These are phyloP conservation scores for Pulveroboletus sp. DNA, from an alignment of 768 basidiomycete species.

Conservation along the genomic window DNA sequence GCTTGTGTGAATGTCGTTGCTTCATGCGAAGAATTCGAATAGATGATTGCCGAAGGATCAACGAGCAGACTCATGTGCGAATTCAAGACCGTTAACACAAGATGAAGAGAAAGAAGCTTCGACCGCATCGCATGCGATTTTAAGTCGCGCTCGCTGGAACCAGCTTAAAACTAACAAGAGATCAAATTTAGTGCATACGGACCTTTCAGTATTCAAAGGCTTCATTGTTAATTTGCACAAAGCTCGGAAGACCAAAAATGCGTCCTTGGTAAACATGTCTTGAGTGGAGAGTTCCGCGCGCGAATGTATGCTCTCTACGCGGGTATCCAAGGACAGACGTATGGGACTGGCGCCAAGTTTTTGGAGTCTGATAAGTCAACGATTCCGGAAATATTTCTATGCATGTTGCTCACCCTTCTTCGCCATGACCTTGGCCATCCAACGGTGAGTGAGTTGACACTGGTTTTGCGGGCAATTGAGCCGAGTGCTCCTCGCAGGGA, in stretches of 20 bases:
- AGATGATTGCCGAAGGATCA: conserved; percentile 84
- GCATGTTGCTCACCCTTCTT: conserved; percentile 21
- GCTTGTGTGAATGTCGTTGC: conserved; percentile 89
- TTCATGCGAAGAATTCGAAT: conserved; percentile 84
- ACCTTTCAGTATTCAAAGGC: conserved; percentile 91
- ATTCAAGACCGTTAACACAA: conserved; percentile 87
- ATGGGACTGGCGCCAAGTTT: conserved; percentile 26
- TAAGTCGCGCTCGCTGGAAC: conserved; percentile 80
- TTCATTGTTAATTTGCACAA: conserved; percentile 99
- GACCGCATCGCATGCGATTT: conserved; percentile 98
- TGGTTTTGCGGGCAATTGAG: background rate
- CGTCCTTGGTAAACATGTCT: conserved; percentile 94
- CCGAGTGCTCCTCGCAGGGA: conserved; percentile 1
- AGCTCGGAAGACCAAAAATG: conserved; percentile 95
- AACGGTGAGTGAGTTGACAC: background rate
- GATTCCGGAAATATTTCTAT: background rate
- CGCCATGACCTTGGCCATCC: conserved; percentile 4
- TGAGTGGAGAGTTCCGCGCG: conserved; percentile 58
- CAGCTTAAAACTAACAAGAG: conserved; percentile 11
- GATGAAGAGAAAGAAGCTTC: conserved; percentile 89
- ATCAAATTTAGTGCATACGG: conserved; percentile 14
- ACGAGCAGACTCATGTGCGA: conserved; percentile 89
- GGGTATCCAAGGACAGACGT: conserved; percentile 14
- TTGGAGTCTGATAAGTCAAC: conserved; percentile 5
- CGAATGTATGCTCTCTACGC: conserved; percentile 15